Evolutionary conservation across 139 green algal genomes (phyloP), one percentile per base, ranked within the genome.

Genomic region (Edaphochlamys debaryana): DNA sequence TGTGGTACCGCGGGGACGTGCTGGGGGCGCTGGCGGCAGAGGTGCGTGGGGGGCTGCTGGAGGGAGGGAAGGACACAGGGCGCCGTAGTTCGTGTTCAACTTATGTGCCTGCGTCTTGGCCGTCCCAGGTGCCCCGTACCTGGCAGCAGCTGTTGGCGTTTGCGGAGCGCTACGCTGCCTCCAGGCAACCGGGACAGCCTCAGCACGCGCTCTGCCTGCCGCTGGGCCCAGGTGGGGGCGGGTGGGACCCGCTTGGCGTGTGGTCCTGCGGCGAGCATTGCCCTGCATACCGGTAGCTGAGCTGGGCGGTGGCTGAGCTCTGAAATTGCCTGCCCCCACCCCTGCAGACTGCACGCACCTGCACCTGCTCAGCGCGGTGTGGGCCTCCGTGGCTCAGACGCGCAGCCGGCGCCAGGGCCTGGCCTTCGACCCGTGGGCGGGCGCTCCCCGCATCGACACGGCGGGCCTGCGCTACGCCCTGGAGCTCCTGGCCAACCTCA

Each of bases 181-280:
- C 36, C 2, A 41, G 42, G 30, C 41, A 42, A 7, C 22, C 40
- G 3, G 29, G 6, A 7, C 42, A 76, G 30, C 69, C 69, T 4
- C 42, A 29, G 3, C 29, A 76, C 69, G 69, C 69, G 22, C 41
- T 76, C 30, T 76, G 69, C 42, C 69, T 76, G 13, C 41, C 69
- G 9, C 9, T 17, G 30, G 69, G 30, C 11, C 29, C 69, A 76
- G 69, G 69, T 76, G 15, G 0, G 69, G 0, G 50, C 11, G 48
- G 11, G 48, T 23, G 9, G 48, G 11, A 9, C 48, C 48, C 48
- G 15, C 48, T 9, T 9, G 9, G 48, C 11, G 11, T 54, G 48
- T 15, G 15, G 48, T 54, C 15, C 11, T 9, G 11, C 15, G 9
- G 48, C 48, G 15, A 23, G 48, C 9, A 9, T 30, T 20, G 52